Percentiles rank a stretch among this genome's conserved stretches.
Conservation (phyloP, 257 asterid species). For the Solanum dulcamara region DNA sequence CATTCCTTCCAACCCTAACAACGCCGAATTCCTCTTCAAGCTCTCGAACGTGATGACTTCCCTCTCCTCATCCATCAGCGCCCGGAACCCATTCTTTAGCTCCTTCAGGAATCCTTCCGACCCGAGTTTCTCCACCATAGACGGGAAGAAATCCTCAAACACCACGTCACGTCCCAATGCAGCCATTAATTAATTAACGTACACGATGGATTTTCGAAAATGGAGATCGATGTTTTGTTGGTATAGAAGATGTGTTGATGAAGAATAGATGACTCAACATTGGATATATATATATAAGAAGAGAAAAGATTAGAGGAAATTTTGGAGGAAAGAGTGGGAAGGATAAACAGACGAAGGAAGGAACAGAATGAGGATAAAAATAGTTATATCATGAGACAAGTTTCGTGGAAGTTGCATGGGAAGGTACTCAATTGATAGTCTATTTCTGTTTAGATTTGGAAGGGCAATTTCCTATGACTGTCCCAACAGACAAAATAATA, state of each 20-base stretch:
- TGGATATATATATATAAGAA: background rate
- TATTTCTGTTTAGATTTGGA: background rate
- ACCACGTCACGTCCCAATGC: slow-evolving; percentile 1
- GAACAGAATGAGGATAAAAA: background rate
- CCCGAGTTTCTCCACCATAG: slow-evolving; percentile 67
- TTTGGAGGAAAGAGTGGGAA: background rate
- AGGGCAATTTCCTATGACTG: background rate
- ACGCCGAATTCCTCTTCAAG: slow-evolving; percentile 41
- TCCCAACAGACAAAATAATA: background rate
- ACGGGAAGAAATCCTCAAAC: slow-evolving; percentile 62
- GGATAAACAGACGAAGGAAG: background rate
- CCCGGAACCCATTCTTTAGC: slow-evolving; percentile 47
- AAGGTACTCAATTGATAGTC: background rate
- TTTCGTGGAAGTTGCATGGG: background rate
- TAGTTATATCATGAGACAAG: background rate
- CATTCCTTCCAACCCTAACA: slow-evolving; percentile 33
- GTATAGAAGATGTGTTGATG: background rate
- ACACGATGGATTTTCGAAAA: background rate
- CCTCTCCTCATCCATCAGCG: slow-evolving; percentile 44
- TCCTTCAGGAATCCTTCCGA: slow-evolving; percentile 52
- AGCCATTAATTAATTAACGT: background rate
- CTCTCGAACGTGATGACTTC: slow-evolving; percentile 56
- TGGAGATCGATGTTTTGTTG: background rate
- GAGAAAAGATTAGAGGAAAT: background rate
- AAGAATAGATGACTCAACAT: background rate